Percentiles rank a stretch among this genome's conserved stretches.
phyloP scores from a whole-genome alignment of 352 stramenopile species.

The Phytopythium ostracodes region DNA sequence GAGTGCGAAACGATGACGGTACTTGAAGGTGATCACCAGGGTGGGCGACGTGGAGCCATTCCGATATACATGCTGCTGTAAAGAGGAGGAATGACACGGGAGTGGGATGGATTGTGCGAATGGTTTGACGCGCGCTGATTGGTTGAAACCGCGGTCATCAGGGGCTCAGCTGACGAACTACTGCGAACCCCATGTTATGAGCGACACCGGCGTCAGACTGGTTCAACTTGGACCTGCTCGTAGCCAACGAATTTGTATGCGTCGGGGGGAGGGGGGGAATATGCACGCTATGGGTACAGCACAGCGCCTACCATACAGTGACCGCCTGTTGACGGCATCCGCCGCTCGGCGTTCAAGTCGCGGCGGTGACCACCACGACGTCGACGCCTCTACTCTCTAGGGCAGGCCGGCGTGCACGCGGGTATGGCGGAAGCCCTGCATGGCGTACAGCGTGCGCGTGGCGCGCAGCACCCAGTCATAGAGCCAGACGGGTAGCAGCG shows the following conservation, averaged over 20 bases:
- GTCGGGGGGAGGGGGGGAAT: too few species aligned
- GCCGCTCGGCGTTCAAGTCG: neutral
- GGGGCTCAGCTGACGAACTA: neutral
- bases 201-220: neutral
- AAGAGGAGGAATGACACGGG: slow-evolving; percentile 6
- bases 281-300: too few species aligned
- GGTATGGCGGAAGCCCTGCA: slow-evolving; percentile 49
- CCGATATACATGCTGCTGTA: neutral
- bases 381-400: neutral
- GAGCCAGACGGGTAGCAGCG: slow-evolving; percentile 35
- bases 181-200: neutral
- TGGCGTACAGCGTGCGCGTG: slow-evolving; percentile 26
- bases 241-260: neutral
- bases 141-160: neutral
- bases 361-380: neutral
- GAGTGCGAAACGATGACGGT: slow-evolving; percentile 3
- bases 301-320: neutral
- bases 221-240: neutral
- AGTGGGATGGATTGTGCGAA: slow-evolving; percentile 8
- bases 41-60: slow-evolving; percentile 3
- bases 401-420: slow-evolving; percentile 17
- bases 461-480: slow-evolving; percentile 29
- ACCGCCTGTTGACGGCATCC: neutral
- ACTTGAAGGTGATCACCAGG: neutral
- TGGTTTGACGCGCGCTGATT: neutral